phyloP scores from a whole-genome alignment of 495 filamentous ascomycete species.

The Penicillium daleae region DNA sequence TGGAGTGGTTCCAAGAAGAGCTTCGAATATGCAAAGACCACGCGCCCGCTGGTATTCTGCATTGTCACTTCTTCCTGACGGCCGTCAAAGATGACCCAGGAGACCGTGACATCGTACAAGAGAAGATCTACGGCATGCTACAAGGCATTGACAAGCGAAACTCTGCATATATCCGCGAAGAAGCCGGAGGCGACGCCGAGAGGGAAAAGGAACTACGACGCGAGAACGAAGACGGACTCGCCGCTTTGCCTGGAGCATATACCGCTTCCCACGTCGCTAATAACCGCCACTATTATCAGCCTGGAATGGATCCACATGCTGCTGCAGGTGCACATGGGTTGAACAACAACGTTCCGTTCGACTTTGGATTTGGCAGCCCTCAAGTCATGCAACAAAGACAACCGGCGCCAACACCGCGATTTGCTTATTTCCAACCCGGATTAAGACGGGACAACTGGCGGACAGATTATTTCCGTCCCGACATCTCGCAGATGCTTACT shows the following conservation, averaged over 20 bases:
- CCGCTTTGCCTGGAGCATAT: constrained; percentile 69
- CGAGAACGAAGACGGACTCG: constrained; percentile 86
- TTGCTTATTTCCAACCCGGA: constrained; percentile 69
- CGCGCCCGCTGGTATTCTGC: constrained; percentile 80
- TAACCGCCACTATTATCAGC: constrained; percentile 23
- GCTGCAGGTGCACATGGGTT: constrained; percentile 1
- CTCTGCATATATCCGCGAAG: constrained; percentile 76
- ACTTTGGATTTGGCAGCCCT: constrained; percentile 35
- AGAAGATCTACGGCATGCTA: constrained; percentile 81
- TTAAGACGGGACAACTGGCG: constrained; percentile 81
- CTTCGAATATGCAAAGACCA: constrained; percentile 84
- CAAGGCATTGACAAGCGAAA: constrained; percentile 81
- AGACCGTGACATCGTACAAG: constrained; percentile 67
- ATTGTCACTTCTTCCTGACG: constrained; percentile 94
- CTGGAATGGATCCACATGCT: constrained; percentile 16
- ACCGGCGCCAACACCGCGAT: constrained; percentile 63
- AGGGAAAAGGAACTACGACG: constrained; percentile 75
- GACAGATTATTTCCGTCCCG: constrained; percentile 90
- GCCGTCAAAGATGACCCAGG: constrained; percentile 52
- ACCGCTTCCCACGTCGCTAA: constrained; percentile 19
- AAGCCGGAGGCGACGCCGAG: constrained; percentile 78
- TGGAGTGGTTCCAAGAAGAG: constrained; percentile 98
- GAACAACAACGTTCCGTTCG: constrained; percentile 29
- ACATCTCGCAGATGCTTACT: constrained; percentile 80
- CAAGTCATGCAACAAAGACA: constrained; percentile 20